A percentile compares a stretch with the other conserved stretches of the same genome.
Evolutionary conservation across 108 stramenopile genomes (phyloP).

Genomic region (Fragilaria crotonensis): DNA sequence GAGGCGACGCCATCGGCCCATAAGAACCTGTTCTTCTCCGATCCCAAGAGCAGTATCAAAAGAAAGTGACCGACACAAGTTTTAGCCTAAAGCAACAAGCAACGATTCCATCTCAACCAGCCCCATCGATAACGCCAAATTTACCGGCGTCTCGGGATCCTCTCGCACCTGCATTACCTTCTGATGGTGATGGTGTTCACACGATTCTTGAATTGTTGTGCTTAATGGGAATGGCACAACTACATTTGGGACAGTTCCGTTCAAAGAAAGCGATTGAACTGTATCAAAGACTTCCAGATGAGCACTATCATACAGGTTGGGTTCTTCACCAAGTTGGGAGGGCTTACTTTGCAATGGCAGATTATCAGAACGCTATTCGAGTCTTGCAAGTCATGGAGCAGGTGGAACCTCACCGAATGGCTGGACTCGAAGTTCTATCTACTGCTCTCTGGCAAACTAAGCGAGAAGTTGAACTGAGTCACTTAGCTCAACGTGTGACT

Average conservation of each 20-base stretch:
- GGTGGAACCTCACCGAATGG: slow-evolving; percentile 86
- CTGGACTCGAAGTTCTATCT: slow-evolving; percentile 86
- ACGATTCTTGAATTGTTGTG: slow-evolving; percentile 50
- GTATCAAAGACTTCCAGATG: slow-evolving; percentile 64
- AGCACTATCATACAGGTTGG: slow-evolving; percentile 89
- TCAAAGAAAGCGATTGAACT: slow-evolving; percentile 72
- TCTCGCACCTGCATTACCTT: too few species aligned
- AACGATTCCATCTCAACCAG: too few species aligned
- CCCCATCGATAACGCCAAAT: too few species aligned
- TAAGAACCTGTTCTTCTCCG: neutral
- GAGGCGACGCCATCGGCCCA: neutral
- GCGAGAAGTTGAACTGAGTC: slow-evolving; percentile 91
- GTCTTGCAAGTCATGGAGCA: slow-evolving; percentile 79
- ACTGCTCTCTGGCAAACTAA: slow-evolving; percentile 95
- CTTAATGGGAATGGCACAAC: slow-evolving; percentile 52
- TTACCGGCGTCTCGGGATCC: too few species aligned
- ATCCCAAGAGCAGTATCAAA: neutral
- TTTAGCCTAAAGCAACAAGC: too few species aligned
- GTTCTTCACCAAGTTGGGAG: slow-evolving; percentile 88
- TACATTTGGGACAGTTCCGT: slow-evolving; percentile 57
- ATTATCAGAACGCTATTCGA: slow-evolving; percentile 81
- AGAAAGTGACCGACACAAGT: too few species aligned
- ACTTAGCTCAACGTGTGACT: slow-evolving; percentile 86
- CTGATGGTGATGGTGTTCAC: slow-evolving; percentile 16
- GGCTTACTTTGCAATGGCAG: slow-evolving; percentile 92